Evolutionary conservation across 2,329 filamentous ascomycete genomes (phyloP), one percentile per base, ranked within the genome.

Genomic region (Aspergillus persii): DNA sequence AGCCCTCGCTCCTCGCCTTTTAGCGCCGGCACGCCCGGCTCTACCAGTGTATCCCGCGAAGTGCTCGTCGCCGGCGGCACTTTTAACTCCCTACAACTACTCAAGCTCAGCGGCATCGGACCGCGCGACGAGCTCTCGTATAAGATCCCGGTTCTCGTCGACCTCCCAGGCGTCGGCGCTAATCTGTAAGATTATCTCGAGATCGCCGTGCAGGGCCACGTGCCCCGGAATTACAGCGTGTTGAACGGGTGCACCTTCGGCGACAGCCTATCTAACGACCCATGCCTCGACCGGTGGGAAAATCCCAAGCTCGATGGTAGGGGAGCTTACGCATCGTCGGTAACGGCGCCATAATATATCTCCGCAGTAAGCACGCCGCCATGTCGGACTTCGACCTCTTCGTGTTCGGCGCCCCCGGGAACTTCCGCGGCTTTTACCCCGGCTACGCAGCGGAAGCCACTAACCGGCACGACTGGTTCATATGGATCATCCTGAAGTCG

Each of bases 101-200:
- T 90, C 11, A 85, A 87, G 74, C 80, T 89, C 1, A 84, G 80
- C 54, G 87, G 87, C n/a, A 80, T 89, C 36, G 87, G 87, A 0
- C 85, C 85, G 0, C 67, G 72, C 9, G 68, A 75, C 0, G 81
- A 86, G 63, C 79, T 90, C 5, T 75, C 77, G 54, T 80, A 84
- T 66, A 73, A 77, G n/a, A 88, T 89, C 62, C 67, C 77, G 2
- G 73, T 84, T 0, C 63, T 87, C 18, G 76, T 81, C 3, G 79
- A 88, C 61, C 82, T 85, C 0, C 82, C 83, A 1, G 84, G 87
- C 49, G 86, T 90, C 3, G 87, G 87, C 4, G 82, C 81, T 58
- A 87, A 89, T 72, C 77, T 90, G 3, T 78, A 86, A 59, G 86
- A 90, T 67, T 85, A 86, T 61, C 72, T 72, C 18, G 69, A 73